Evolutionary conservation across 805 yeast species (phyloP), one percentile per base, ranked within the genome.

Genomic region (Kuraishia hungarica): DNA sequence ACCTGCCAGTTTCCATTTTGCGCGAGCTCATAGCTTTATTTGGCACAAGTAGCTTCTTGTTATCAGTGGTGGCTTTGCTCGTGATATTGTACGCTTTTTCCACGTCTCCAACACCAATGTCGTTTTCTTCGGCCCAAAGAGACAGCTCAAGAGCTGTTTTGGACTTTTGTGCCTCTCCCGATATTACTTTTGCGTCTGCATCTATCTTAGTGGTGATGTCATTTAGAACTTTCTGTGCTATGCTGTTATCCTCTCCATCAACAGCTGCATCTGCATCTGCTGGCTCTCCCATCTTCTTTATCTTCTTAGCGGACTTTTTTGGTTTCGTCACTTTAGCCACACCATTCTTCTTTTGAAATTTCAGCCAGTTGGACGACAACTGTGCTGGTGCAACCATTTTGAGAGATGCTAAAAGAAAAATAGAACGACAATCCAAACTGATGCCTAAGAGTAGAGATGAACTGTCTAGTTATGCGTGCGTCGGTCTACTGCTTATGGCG

Each of bases 1-100:
- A 91, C 62, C 80, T 86, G 1, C 97, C 97, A 0, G 83, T 72
- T 50, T 78, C 76, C 53, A 67, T 70, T 56, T 77, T 71, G 48
- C 63, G 64, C 52, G 52, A 22, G 26, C 50, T 19, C 51, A 48
- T 23, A 20, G 26, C 29, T 35, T 35, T 35, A 13, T 7, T 13
- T 4, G 43, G 35, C 22, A 22, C 8, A 7, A 35, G n/a, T 4
- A 35, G 15, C 43, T 17, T 35, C 43, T 13, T 13, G 17, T 17
- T 35, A 15, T 6, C 43, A 15, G 43, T 13, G 43, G 3, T 35
- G 43, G 43, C 43, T 4, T 15, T 35, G 55, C 67, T 63, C 50
- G 62, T 62, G 50, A 63, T 60, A 11, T 55, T 24, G 52, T 55
- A 28, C 20, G 47, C 53, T 8, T 56, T 19, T 20, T 56, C 53